Percentiles rank a stretch among this genome's conserved stretches.
Conservation (phyloP, 495 filamentous ascomycete genomes). For the Daldinia vernicosa region DNA sequence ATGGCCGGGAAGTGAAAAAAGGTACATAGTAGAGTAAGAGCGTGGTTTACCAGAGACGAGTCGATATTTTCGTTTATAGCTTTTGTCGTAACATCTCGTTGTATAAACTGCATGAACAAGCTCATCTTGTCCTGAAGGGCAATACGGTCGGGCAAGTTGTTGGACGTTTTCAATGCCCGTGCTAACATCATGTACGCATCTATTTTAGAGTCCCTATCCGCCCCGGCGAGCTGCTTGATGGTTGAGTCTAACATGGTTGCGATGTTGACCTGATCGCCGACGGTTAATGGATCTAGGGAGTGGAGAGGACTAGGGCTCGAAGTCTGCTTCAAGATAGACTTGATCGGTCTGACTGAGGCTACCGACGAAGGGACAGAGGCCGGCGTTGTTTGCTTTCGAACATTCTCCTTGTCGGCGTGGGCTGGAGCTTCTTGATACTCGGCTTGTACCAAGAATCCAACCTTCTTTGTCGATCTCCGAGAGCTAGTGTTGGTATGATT, state of each 20-base stretch:
- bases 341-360: slow-evolving; percentile 69
- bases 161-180: slow-evolving; percentile 78
- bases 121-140: slow-evolving; percentile 78
- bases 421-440: slow-evolving; percentile 71
- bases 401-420: slow-evolving; percentile 56
- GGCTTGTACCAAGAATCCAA: slow-evolving; percentile 77
- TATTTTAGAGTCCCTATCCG: slow-evolving; percentile 71
- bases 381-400: slow-evolving; percentile 52
- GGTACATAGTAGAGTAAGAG: slow-evolving; percentile 75
- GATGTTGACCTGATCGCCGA: slow-evolving; percentile 55
- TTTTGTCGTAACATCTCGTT: slow-evolving; percentile 74
- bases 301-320: slow-evolving; percentile 49
- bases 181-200: slow-evolving; percentile 87
- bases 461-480: slow-evolving; percentile 67
- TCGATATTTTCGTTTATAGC: slow-evolving; percentile 61
- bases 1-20: slow-evolving; percentile 75
- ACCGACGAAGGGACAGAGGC: slow-evolving; percentile 65
- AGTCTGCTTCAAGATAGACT: slow-evolving; percentile 85
- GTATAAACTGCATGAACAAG: slow-evolving; percentile 78
- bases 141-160: slow-evolving; percentile 74
- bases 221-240: slow-evolving; percentile 77
- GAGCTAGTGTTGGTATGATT: slow-evolving; percentile 69
- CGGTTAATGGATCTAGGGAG: slow-evolving; percentile 52
- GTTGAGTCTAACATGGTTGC: slow-evolving; percentile 86
- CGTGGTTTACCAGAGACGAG: slow-evolving; percentile 73